phyloP scores from a whole-genome alignment of 2,329 filamentous ascomycete genomes.

The Sporothrix schenckii region DNA sequence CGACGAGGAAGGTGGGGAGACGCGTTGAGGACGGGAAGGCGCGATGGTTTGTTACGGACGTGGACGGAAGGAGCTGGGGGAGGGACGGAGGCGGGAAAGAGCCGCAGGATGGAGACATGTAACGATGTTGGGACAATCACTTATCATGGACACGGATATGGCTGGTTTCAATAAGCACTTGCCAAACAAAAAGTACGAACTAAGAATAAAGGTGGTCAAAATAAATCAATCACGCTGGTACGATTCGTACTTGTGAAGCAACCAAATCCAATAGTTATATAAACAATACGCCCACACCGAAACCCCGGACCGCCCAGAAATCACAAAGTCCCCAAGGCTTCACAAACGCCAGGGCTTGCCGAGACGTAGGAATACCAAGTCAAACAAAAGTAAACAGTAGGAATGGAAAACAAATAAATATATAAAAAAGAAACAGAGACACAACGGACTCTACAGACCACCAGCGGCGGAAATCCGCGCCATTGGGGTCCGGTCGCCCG shows the following conservation, averaged over 20 bases:
- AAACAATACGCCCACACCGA: too few species aligned
- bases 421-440: background rate
- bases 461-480: constrained; percentile 40
- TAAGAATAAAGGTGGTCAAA: background rate
- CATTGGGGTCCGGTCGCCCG: constrained; percentile 52
- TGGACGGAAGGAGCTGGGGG: background rate
- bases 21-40: background rate
- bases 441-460: constrained; percentile 9
- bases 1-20: background rate
- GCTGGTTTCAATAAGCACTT: too few species aligned
- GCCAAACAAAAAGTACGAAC: too few species aligned
- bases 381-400: background rate
- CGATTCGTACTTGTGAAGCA: background rate
- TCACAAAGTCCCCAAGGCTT: background rate
- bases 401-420: background rate
- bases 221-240: background rate
- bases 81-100: background rate
- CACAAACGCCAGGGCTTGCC: constrained; percentile 9
- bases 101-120: too few species aligned
- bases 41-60: background rate
- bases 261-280: too few species aligned
- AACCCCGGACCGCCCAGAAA: background rate
- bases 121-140: too few species aligned
- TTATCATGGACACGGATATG: too few species aligned
- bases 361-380: background rate